Evolutionary conservation across 2,329 filamentous ascomycete genomes (phyloP).

Genomic region (Lasiodiplodia gonubiensis): DNA sequence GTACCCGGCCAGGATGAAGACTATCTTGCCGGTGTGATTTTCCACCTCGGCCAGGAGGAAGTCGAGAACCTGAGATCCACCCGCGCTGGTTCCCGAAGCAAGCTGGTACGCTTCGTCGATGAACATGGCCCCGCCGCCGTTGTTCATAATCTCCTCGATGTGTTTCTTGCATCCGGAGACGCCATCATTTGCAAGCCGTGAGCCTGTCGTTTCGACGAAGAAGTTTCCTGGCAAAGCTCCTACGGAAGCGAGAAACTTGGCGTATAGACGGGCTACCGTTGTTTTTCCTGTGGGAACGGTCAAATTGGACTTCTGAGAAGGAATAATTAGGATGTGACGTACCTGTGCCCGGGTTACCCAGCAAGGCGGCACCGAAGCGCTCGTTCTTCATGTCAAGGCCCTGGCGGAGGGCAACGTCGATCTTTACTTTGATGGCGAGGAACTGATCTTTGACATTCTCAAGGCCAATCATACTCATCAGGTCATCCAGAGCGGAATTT

Average conservation of each 20-base stretch:
- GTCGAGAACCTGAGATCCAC: constrained; percentile 69
- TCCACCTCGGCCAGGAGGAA: constrained; percentile 75
- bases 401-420: constrained; percentile 67
- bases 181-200: constrained; percentile 67
- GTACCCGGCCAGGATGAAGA: constrained; percentile 77
- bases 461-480: constrained; percentile 75
- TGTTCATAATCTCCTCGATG: constrained; percentile 61
- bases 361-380: constrained; percentile 65
- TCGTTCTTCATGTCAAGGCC: constrained; percentile 60
- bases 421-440: constrained; percentile 65
- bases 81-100: constrained; percentile 61
- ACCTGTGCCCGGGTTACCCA: constrained; percentile 80
- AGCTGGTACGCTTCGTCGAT: constrained; percentile 83
- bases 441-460: constrained; percentile 71
- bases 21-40: constrained; percentile 70
- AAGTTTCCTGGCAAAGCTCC: constrained; percentile 65
- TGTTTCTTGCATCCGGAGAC: constrained; percentile 63
- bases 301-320: background rate
- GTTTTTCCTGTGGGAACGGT: constrained; percentile 63
- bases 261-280: constrained; percentile 74
- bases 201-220: constrained; percentile 73
- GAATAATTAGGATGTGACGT: constrained; percentile 31
- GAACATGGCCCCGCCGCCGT: constrained; percentile 72
- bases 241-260: constrained; percentile 66
- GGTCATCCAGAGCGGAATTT: constrained; percentile 62